Base-by-base conservation (phyloP, 2,329 filamentous ascomycete species). In the Periglandula ipomoeae region DNA sequence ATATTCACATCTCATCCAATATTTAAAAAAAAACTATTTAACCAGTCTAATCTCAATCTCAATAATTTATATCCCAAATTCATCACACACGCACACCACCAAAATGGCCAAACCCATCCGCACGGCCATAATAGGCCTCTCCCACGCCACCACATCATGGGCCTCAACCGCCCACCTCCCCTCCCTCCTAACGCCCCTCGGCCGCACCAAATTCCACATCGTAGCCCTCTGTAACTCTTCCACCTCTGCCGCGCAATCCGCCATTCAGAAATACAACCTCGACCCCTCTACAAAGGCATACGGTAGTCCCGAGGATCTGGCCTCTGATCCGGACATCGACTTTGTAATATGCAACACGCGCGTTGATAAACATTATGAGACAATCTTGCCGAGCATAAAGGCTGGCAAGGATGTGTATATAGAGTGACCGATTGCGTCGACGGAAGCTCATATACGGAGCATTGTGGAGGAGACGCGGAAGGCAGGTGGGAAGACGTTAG, bases 61-160 rank as follows among this genome's bases (percentile, higher is more conserved):
- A 26, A 8, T 17, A n/a, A 39, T 39, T 39, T 17, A 39, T 39
- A 39, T 8, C 8, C 30, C 30, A 15, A 32, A 8, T 32, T 15
- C 8, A 32, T 32, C 30, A 32, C 5, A 42, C 39, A 20, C 15
- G 6, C n/a, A 42, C 20, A 24, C 20, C 39, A 22, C n/a, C n/a
- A 44, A 13, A 27, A 46, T 26, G 20, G 2, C 19, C n/a, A 64
- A 77, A 71, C 74, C 70, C 9, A 78, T 81, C 50, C 73, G 75
- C 46, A 63, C 76, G 15, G 80, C 72, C 26, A 66, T 83, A n/a
- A 68, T 81, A 50, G 80, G 79, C 41, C 75, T 82, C 46, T 81
- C 76, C 1, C 64, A 73, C 47, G 72, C 75, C 44, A 67, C 68
- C 26, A 70, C 69, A 4, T 70, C 71, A 0, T 84, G 79, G 79